Percentiles rank a stretch among this genome's conserved stretches.
Conservation (phyloP, 495 filamentous ascomycete species). For the Rostrohypoxylon terebratum region DNA sequence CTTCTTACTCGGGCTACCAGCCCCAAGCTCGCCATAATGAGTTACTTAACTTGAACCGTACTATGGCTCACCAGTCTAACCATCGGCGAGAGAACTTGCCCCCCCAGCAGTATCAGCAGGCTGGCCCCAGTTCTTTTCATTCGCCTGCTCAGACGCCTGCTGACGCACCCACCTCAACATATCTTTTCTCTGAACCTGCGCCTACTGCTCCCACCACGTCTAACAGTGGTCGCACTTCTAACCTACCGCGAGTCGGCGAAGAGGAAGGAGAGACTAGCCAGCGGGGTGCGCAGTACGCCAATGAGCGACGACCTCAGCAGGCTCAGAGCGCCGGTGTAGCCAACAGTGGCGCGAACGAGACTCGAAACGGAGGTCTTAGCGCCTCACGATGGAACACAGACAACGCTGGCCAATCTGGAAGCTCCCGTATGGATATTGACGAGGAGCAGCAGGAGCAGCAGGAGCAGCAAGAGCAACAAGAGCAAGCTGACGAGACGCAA, state of each 20-base stretch:
- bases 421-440: neutral
- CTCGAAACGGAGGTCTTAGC: neutral
- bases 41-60: neutral
- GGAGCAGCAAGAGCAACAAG: neutral
- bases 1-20: no score
- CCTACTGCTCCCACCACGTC: neutral
- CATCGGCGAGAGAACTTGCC: neutral
- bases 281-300: constrained; percentile 3
- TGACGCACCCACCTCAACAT: no score
- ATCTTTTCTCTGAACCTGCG: no score
- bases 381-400: constrained; percentile 34
- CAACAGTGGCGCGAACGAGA: constrained; percentile 8
- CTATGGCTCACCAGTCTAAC: neutral
- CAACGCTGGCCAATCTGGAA: neutral
- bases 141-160: no score
- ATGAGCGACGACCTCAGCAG: neutral
- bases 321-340: neutral
- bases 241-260: neutral
- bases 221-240: no score
- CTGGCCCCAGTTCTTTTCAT: neutral
- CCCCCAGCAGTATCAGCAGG: neutral
- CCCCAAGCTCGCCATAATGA: neutral
- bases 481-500: neutral
- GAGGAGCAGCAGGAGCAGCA: neutral
- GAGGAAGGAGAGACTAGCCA: neutral